These are phyloP conservation scores for Sarocladium oryzae DNA, from an alignment of 2,329 filamentous ascomycete species.

Conservation along the genomic window DNA sequence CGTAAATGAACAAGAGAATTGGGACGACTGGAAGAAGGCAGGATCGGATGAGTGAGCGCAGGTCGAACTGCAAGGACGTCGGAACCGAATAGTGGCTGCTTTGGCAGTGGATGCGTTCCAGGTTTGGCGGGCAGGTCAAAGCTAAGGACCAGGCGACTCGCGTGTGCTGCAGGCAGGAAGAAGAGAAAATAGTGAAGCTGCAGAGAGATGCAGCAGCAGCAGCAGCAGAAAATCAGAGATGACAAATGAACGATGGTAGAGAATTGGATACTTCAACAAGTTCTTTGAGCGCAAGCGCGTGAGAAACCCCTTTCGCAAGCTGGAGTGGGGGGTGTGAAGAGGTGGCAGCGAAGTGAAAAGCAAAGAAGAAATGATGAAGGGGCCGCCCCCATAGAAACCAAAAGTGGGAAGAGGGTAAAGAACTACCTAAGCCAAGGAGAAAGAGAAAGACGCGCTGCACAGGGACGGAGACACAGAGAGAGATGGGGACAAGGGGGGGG, in stretches of 20 bases:
- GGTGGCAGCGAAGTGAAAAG: neutral
- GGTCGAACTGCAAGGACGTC: neutral
- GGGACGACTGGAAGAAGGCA: neutral
- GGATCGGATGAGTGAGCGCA: neutral
- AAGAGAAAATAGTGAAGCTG: neutral
- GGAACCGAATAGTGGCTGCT: neutral
- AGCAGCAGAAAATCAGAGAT: neutral
- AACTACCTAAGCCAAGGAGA: neutral
- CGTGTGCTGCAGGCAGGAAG: neutral
- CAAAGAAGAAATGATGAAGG: slow-evolving; percentile 1
- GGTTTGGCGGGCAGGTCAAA: no score
- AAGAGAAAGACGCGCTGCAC: neutral
- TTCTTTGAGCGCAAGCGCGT: slow-evolving; percentile 6
- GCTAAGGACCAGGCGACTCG: neutral
- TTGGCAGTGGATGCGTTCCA: neutral
- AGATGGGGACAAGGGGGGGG: neutral
- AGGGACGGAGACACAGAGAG: neutral
- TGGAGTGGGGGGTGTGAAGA: neutral
- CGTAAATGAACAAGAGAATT: neutral
- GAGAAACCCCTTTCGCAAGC: neutral
- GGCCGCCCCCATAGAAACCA: no score
- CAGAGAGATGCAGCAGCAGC: neutral
- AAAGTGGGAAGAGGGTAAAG: slow-evolving; percentile 5
- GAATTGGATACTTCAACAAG: slow-evolving; percentile 1
- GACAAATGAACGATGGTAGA: slow-evolving; percentile 9